Evolutionary conservation across 306 rosid genomes (phyloP).

Genomic region (Glycine latifolia): DNA sequence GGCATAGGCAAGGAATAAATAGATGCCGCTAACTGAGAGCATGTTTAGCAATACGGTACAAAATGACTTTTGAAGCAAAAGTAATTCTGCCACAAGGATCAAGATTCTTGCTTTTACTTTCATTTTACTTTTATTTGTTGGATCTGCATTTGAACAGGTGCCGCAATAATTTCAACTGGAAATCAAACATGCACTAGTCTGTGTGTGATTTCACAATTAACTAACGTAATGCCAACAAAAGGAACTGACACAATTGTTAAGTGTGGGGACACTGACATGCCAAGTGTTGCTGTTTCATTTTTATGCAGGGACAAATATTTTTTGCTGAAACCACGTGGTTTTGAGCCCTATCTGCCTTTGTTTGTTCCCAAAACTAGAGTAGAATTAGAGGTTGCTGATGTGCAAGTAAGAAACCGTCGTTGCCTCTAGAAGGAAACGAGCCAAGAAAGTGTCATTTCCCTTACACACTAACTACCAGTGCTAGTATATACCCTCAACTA

Average conservation of each 20-base stretch:
- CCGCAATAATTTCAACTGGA: too few relatives aligned
- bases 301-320: slow-evolving; percentile 42
- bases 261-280: slow-evolving; percentile 72
- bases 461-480: slow-evolving; percentile 11
- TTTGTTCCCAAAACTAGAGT: slow-evolving; percentile 17
- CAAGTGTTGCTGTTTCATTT: slow-evolving; percentile 53
- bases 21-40: slow-evolving; percentile 37
- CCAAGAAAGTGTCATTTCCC: neutral
- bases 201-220: too few relatives aligned
- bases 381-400: slow-evolving; percentile 24
- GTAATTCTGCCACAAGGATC: too few relatives aligned
- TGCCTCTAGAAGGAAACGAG: neutral
- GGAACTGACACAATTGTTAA: neutral
- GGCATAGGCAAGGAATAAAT: slow-evolving; percentile 49
- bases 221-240: too few relatives aligned
- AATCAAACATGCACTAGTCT: neutral
- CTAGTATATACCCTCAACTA: neutral
- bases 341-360: neutral
- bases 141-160: too few relatives aligned
- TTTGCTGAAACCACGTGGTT: slow-evolving; percentile 47
- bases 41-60: too few relatives aligned
- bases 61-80: too few relatives aligned
- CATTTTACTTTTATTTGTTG: too few relatives aligned
- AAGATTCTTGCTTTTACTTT: too few relatives aligned
- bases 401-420: neutral